Evolutionary conservation across 2,329 filamentous ascomycete species (phyloP), one percentile per base, ranked within the genome.

Genomic region (Alternaria arborescens): DNA sequence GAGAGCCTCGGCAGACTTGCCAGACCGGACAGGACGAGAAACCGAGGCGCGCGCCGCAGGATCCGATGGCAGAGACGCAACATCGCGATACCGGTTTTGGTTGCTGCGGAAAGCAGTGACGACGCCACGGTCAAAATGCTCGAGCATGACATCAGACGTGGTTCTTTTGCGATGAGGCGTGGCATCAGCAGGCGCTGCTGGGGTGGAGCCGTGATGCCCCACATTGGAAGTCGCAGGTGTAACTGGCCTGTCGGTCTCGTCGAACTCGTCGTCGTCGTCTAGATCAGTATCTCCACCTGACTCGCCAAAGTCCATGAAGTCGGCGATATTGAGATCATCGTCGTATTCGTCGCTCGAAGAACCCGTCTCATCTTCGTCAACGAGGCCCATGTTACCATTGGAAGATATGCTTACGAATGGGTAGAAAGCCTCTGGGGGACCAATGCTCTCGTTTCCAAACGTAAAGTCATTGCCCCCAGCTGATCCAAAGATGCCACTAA

Each of bases 391-490:
- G 47, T 86, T 84, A 54, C 86, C 84, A 62, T 91, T 88, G 12
- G 86, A 77, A 43, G 80, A 80, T 59, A 85, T 80, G 55, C 79
- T 85, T 11, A 84, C 84, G 55, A 89, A 88, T 5, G 90, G 87
- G 70, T 91, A 93, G 77, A 93, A 93, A 8, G 91, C 90, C 77
- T 93, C 91, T 0, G 88, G 85, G 2, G 91, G 89, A 1, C 90
- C 91, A 71, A 92, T 84, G n/a, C 88, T 84, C 71, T 91, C 88
- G 5, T 86, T 87, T 65, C 79, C 81, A 38, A 83, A 79, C 24
- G 80, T 77, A 55, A 80, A 77, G 43, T 83, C 80, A 54, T 82
- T 83, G 22, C 81, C 80, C 22, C 76, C 72, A 34, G 71, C 70
- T 26, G 72, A 71, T 12, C 77, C 77, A 55, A 88, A 85, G 80